Conservation (phyloP, 306 rosid species). For the Quercus aquifolioides region DNA sequence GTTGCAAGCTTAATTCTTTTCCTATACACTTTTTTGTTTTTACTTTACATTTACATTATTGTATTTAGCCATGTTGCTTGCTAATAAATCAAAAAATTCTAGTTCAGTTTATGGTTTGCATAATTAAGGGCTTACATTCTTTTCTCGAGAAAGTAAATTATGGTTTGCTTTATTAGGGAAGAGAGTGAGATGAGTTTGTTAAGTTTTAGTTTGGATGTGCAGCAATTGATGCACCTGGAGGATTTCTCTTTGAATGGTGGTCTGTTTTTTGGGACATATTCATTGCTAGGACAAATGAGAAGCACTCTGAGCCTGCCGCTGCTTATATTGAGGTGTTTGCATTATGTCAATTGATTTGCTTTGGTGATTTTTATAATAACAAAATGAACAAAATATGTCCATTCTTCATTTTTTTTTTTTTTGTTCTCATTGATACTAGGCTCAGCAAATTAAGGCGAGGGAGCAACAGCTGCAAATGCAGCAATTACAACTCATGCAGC, state of each 20-base stretch:
- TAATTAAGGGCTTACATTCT: not conserved
- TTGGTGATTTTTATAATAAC: not conserved
- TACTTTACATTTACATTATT: not conserved
- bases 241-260: constrained; percentile 96
- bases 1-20: constrained; percentile 8
- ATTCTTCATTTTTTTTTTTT: constrained; percentile 11
- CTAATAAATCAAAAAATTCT: not conserved
- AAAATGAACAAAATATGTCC: not conserved
- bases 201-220: constrained; percentile 34
- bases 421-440: constrained; percentile 31
- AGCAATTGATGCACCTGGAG: constrained; percentile 99
- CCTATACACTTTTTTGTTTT: not conserved
- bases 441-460: constrained; percentile 71
- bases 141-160: not conserved
- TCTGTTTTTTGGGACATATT: constrained; percentile 96
- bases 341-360: constrained; percentile 1
- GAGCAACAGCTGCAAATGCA: constrained; percentile 83
- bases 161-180: not conserved
- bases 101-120: not conserved
- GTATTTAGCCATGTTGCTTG: not conserved
- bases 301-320: constrained; percentile 83
- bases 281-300: constrained; percentile 81
- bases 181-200: not conserved
- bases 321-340: constrained; percentile 75
- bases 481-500: constrained; percentile 76